Base-by-base conservation (phyloP, 2,329 filamentous ascomycete genomes). In the Colletotrichum viniferum region DNA sequence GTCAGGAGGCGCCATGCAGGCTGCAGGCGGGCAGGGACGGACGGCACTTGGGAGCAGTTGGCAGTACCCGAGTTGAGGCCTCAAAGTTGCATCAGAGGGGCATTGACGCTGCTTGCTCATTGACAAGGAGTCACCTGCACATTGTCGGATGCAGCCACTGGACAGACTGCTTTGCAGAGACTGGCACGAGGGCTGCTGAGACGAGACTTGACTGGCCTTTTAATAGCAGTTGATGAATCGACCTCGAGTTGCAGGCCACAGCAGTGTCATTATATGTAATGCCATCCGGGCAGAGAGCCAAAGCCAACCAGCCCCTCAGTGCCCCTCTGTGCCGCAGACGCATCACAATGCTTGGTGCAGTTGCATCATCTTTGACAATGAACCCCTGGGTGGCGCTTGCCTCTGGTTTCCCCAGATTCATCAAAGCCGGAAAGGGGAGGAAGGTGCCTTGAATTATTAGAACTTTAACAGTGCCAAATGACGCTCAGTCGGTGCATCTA, bases 41-140 rank as follows among this genome's bases (percentile, higher is more conserved):
- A 63, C 34, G 34, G n/a, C 32, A 21, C 36, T 36, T 63, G 21
- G 21, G 58, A 10, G 28, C 26, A 30, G 28, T 52, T 52, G 26
- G 28, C n/a, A 36, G 58, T 14, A 62, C 14, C 34, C n/a, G 43
- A 21, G 43, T 63, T 36, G n/a, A 75, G 62, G 26, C 36, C 24
- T 55, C 32, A 62, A 56, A 56, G 56, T 58, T 21, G 52, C 70
- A 32, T 28, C 56, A 62, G 38, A 34, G 38, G 48, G 58, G 68
- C 68, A 70, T 70, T 48, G 60, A 56, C 43, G 13, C 58, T 52
- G 43, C n/a, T 52, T 52, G 26, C 34, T 69, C 28, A 34, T 16
- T 55, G 58, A 56, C 56, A 38, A 34, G 48, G 56, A 63, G 63
- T 73, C 69, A 76, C 73, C 73, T 73, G 69, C 63, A 24, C 26